phyloP scores from a whole-genome alignment of 2,329 filamentous ascomycete species.

The Exophiala xenobiotica region DNA sequence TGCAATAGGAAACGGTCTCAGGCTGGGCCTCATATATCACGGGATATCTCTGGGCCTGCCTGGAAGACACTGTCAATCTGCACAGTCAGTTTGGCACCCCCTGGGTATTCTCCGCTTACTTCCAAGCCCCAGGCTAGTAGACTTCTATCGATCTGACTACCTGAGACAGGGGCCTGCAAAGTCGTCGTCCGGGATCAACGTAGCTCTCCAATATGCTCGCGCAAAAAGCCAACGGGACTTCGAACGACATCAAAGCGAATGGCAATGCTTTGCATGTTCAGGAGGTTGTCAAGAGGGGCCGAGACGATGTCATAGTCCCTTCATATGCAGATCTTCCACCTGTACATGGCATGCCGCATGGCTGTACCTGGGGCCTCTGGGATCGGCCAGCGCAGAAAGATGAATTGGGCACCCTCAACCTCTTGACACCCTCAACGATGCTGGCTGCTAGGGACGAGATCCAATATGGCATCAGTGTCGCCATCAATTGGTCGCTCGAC shows the following conservation, averaged over 20 bases:
- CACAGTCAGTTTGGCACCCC: no score
- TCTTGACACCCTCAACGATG: slow-evolving; percentile 56
- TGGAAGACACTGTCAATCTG: no score
- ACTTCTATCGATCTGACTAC: not conserved
- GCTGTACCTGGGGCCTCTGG: slow-evolving; percentile 62
- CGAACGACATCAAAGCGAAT: not conserved
- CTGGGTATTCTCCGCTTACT: no score
- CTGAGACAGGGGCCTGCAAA: not conserved
- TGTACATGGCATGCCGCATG: slow-evolving; percentile 54
- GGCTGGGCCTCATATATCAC: no score
- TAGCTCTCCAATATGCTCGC: not conserved
- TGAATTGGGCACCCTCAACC: slow-evolving; percentile 51
- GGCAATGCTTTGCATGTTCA: not conserved
- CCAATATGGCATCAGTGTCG: slow-evolving; percentile 54
- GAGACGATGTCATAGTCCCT: not conserved
- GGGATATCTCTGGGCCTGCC: no score
- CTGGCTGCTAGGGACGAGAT: slow-evolving; percentile 53
- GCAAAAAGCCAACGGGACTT: not conserved
- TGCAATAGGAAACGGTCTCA: no score
- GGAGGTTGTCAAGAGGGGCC: not conserved
- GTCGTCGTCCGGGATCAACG: not conserved
- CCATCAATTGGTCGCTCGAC: slow-evolving; percentile 55
- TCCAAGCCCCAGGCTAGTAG: not conserved
- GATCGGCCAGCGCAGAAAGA: slow-evolving; percentile 48
- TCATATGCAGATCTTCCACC: slow-evolving; percentile 50